A percentile compares a stretch with the other conserved stretches of the same genome.
Conservation (phyloP, 2,329 filamentous ascomycete species). For the Xylariales sp. region DNA sequence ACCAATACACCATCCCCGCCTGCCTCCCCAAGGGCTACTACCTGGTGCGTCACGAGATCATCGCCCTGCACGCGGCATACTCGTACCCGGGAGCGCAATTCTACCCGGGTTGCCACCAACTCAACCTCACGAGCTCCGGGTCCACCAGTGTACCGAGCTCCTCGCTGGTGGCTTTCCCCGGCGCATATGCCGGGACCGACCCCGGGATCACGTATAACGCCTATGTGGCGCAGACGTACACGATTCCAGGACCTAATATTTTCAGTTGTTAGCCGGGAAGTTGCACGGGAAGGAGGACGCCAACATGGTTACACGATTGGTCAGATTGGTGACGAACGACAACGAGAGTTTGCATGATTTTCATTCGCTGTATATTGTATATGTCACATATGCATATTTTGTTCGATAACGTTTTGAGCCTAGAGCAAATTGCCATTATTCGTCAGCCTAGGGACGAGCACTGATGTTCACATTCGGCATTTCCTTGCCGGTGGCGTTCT, state of each 20-base stretch:
- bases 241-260: conserved; percentile 41
- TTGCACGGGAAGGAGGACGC: too few relatives aligned
- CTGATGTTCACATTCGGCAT: too few relatives aligned
- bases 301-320: too few relatives aligned
- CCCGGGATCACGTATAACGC: conserved; percentile 48
- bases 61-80: conserved; percentile 31
- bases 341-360: too few relatives aligned
- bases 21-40: conserved; percentile 46
- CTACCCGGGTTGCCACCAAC: conserved; percentile 12
- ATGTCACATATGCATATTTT: too few relatives aligned
- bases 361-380: too few relatives aligned
- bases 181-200: conserved; percentile 45
- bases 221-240: conserved; percentile 41
- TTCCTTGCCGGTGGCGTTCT: too few relatives aligned
- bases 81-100: conserved; percentile 12
- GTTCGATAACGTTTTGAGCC: too few relatives aligned
- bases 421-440: too few relatives aligned
- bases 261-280: conserved; percentile 38
- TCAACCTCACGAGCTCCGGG: conserved; percentile 11
- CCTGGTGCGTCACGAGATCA: conserved; percentile 38
- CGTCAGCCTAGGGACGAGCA: too few relatives aligned
- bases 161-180: conserved; percentile 43
- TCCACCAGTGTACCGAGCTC: conserved; percentile 4
- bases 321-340: too few relatives aligned
- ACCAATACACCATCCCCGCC: conserved; percentile 49